Evolutionary conservation across 139 green algal species (phyloP).

Genomic region (Zygnema cylindricum): DNA sequence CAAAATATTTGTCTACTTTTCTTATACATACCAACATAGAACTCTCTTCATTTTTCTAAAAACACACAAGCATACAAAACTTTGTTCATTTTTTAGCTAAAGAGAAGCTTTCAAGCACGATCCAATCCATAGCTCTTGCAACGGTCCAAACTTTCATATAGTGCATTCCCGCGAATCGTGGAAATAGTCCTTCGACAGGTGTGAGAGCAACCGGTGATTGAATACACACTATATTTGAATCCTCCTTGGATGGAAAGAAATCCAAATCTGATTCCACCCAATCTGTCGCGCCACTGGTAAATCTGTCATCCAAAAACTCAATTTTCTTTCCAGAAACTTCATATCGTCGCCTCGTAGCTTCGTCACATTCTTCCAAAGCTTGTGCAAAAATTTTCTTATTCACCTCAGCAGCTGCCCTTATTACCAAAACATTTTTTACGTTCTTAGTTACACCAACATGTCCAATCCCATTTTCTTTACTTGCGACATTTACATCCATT

Average conservation of each 20-base stretch:
- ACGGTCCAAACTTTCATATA: slow-evolving; percentile 31
- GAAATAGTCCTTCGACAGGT: background rate
- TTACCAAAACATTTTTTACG: too few species aligned
- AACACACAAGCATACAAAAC: background rate
- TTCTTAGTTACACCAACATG: background rate
- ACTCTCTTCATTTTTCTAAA: background rate
- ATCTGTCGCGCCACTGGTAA: background rate
- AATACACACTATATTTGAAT: background rate
- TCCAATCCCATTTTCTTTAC: background rate
- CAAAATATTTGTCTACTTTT: background rate
- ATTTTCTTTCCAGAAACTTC: background rate
- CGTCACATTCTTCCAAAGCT: background rate
- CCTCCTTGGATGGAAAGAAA: background rate
- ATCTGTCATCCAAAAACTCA: slow-evolving; percentile 13
- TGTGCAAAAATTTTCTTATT: background rate
- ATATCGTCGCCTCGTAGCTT: background rate
- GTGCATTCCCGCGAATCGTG: slow-evolving; percentile 33
- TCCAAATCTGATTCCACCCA: slow-evolving; percentile 15
- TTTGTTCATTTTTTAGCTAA: background rate
- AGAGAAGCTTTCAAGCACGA: background rate
- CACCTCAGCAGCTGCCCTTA: background rate
- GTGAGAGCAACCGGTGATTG: slow-evolving; percentile 14
- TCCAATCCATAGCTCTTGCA: background rate
- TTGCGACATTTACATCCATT: background rate
- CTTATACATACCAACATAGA: background rate